Evolutionary conservation across 345 rosid genomes (phyloP), one percentile per base, ranked within the genome.

Genomic region (Carallia pectinifolia): DNA sequence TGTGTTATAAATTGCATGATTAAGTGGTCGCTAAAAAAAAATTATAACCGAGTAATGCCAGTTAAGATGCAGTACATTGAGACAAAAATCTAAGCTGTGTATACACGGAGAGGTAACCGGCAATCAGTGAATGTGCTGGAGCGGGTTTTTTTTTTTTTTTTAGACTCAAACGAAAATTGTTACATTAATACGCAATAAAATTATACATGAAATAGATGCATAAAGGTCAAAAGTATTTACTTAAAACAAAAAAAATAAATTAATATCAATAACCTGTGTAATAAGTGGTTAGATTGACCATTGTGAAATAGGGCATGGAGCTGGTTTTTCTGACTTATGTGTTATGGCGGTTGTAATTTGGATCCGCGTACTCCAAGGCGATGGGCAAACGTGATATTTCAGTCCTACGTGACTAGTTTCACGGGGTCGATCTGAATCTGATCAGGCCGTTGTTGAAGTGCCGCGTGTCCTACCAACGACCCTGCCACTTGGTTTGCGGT

Each of bases 391-490:
- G 44, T 69, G 69, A 50, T 18, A n/a, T 66, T 67, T 44, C 64
- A 79, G 66, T 55, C 37, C 62, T 1, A 38, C 30, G 53, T 75
- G 77, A 77, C 83, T 69, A 8, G 40, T 58, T 79, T 71, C 70
- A 70, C 81, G 76, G 80, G 23, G 69, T 44, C 16, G 33, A 55
- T 47, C 30, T 65, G 38, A 70, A 67, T 67, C 75, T 50, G 53
- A 70, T 79, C 63, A 9, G 67, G 53, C 79, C 64, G 30, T 60
- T 66, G 7, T 4, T 5, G n/a, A 33, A 8, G n/a, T 7, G 62
- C 81, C 82, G 71, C 82, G 76, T 79, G 79, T 70, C 48, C 1
- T 38, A 8, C 60, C 29, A 19, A 58, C 9, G 4, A 36, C 15
- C 36, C 29, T 4, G 55, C 9, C 9, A 39, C 52, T 67, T 5